Percentiles rank a stretch among this genome's conserved stretches.
Evolutionary conservation across 805 yeast genomes (phyloP).

Genomic region (Teunomyces aglyptinius): DNA sequence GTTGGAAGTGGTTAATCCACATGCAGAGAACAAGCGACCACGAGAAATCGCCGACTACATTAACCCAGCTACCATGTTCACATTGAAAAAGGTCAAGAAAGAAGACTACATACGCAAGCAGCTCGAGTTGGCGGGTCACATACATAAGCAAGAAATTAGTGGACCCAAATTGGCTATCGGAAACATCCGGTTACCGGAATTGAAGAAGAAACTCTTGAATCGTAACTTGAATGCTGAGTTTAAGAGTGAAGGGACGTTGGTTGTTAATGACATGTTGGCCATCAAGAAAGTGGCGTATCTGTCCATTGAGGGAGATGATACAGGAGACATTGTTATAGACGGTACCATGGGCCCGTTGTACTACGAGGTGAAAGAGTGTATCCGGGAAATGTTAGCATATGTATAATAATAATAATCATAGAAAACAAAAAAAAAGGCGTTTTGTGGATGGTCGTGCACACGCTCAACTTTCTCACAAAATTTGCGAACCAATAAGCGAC

Average conservation of each 20-base stretch:
- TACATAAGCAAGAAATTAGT: slow-evolving; percentile 3
- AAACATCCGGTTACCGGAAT: slow-evolving; percentile 78
- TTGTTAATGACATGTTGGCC: slow-evolving; percentile 74
- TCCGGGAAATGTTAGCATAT: slow-evolving; percentile 72
- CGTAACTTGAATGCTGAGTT: slow-evolving; percentile 77
- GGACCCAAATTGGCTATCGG: slow-evolving; percentile 70
- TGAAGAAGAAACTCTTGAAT: slow-evolving; percentile 59
- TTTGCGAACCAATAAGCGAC: slow-evolving; percentile 6
- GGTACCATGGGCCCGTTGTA: slow-evolving; percentile 75
- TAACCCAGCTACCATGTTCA: slow-evolving; percentile 30
- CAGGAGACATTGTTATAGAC: slow-evolving; percentile 82
- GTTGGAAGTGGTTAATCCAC: slow-evolving; percentile 36
- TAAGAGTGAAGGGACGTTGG: slow-evolving; percentile 88
- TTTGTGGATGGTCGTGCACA: slow-evolving; percentile 9
- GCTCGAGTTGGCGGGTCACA: slow-evolving; percentile 5
- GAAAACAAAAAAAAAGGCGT: neutral
- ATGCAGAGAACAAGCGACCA: slow-evolving; percentile 14
- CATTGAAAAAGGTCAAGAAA: slow-evolving; percentile 24
- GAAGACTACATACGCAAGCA: slow-evolving; percentile 14
- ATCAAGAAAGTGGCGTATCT: slow-evolving; percentile 61
- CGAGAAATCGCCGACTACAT: slow-evolving; percentile 25
- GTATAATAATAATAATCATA: slow-evolving; percentile 34
- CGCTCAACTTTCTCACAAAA: slow-evolving; percentile 1
- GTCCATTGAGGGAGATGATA: slow-evolving; percentile 45
- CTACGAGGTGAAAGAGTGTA: slow-evolving; percentile 71